These are phyloP conservation scores for Penicillium corylophilum DNA, from an alignment of 2,329 filamentous ascomycete genomes.

Conservation along the genomic window DNA sequence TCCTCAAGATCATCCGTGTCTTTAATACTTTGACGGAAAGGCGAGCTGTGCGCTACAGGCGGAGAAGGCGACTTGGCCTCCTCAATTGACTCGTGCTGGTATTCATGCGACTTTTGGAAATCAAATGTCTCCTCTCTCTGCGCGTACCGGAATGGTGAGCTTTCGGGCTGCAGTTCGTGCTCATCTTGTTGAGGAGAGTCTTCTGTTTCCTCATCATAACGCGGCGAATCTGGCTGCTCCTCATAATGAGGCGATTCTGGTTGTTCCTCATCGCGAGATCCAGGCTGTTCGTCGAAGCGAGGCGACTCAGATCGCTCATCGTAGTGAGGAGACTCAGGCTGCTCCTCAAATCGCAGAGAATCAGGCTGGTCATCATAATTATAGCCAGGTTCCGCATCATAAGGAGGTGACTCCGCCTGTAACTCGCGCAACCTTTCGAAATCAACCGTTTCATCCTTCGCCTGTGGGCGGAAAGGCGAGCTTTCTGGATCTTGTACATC, in stretches of 20 bases:
- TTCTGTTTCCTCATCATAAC: neutral
- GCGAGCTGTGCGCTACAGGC: slow-evolving; percentile 28
- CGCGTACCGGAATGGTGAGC: slow-evolving; percentile 37
- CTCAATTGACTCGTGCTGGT: slow-evolving; percentile 5
- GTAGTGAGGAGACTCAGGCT: neutral
- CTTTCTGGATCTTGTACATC: slow-evolving; percentile 27
- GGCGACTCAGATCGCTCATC: neutral
- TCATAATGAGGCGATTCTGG: neutral
- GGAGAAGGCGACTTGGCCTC: slow-evolving; percentile 36
- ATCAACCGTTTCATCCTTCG: slow-evolving; percentile 33
- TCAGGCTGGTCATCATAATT: too few species aligned
- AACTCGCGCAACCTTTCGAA: slow-evolving; percentile 20
- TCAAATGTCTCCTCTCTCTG: slow-evolving; percentile 30
- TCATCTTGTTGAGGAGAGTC: slow-evolving; percentile 13
- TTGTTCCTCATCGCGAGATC: neutral
- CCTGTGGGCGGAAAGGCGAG: slow-evolving; percentile 38
- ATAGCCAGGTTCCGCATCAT: neutral
- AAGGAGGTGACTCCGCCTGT: neutral
- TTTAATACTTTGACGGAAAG: slow-evolving; percentile 24
- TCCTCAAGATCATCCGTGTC: neutral
- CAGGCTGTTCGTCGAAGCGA: neutral
- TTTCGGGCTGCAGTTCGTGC: slow-evolving; percentile 22
- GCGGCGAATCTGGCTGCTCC: neutral
- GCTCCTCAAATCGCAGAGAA: slow-evolving; percentile 1
- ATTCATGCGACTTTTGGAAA: slow-evolving; percentile 18